phyloP scores from a whole-genome alignment of 768 basidiomycete genomes.

The Hygrophorus russula region DNA sequence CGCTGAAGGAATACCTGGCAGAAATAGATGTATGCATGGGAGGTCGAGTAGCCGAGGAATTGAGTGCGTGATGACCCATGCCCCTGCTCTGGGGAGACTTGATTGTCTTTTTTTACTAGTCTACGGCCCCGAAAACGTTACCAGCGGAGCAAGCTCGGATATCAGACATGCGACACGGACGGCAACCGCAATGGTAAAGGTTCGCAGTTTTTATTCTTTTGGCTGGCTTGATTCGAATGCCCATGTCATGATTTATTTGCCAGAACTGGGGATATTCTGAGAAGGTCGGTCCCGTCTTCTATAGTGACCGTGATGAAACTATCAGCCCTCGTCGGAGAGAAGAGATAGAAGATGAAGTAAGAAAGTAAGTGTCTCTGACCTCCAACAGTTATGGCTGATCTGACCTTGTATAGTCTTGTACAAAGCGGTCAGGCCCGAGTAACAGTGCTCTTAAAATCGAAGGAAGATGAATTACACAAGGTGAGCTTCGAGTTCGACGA shows the following conservation, averaged over 20 bases:
- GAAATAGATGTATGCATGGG: conserved; percentile 89
- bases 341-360: conserved; percentile 82
- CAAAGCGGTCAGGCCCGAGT: conserved; percentile 62
- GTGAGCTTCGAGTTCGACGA: conserved; percentile 29
- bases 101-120: conserved; percentile 31
- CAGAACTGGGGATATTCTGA: conserved; percentile 71
- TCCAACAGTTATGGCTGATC: conserved; percentile 1
- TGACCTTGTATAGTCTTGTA: conserved; percentile 37
- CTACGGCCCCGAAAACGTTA: conserved; percentile 79
- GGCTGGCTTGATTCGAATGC: not conserved
- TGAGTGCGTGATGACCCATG: conserved; percentile 38
- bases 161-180: conserved; percentile 69
- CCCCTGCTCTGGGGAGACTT: too few relatives aligned
- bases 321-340: conserved; percentile 70
- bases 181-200: conserved; percentile 85
- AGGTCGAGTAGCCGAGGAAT: conserved; percentile 89
- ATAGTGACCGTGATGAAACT: conserved; percentile 57
- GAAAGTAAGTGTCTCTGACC: conserved; percentile 40
- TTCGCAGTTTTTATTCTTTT: conserved; percentile 16
- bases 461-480: conserved; percentile 65
- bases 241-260: not conserved
- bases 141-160: conserved; percentile 89
- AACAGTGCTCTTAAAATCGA: conserved; percentile 47
- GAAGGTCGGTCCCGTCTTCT: conserved; percentile 75
- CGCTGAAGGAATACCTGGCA: conserved; percentile 64